phyloP scores from a whole-genome alignment of 176 grass and related monocot genomes.

The Chrysopogon serrulatus region DNA sequence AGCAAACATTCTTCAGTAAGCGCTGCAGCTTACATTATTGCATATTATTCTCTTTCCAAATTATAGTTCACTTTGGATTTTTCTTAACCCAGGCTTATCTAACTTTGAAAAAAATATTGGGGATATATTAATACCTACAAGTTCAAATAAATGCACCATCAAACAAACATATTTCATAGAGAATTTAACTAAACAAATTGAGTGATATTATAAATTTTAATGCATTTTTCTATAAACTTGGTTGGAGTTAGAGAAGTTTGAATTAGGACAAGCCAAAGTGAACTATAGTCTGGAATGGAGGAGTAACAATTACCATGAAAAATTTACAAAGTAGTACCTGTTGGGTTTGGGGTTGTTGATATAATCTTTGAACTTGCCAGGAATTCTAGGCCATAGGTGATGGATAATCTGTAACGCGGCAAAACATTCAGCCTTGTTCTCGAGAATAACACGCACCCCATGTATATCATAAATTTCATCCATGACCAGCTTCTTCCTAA shows the following conservation, averaged over 20 bases:
- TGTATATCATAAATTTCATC: constrained; percentile 92
- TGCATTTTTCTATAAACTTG: neutral
- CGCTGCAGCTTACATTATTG: neutral
- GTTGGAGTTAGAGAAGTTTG: neutral
- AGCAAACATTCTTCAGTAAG: constrained; percentile 3
- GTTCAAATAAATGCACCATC: neutral
- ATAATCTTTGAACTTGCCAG: constrained; percentile 84
- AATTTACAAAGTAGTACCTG: constrained; percentile 35
- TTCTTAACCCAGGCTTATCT: neutral
- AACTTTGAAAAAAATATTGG: neutral
- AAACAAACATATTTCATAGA: neutral
- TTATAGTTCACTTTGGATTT: neutral
- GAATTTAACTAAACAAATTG: neutral
- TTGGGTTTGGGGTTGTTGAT: constrained; percentile 68
- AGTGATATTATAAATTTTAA: neutral
- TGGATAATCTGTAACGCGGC: constrained; percentile 59
- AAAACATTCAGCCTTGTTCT: constrained; percentile 66
- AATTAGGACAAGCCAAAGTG: neutral
- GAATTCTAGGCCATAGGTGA: constrained; percentile 64
- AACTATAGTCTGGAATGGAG: neutral
- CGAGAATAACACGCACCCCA: constrained; percentile 70
- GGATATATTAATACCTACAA: neutral
- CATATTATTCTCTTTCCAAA: neutral
- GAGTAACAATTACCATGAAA: neutral
- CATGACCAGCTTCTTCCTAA: constrained; percentile 66